Evolutionary conservation across 768 basidiomycete genomes (phyloP), one percentile per base, ranked within the genome.

Genomic region (Hygrophorus russula): DNA sequence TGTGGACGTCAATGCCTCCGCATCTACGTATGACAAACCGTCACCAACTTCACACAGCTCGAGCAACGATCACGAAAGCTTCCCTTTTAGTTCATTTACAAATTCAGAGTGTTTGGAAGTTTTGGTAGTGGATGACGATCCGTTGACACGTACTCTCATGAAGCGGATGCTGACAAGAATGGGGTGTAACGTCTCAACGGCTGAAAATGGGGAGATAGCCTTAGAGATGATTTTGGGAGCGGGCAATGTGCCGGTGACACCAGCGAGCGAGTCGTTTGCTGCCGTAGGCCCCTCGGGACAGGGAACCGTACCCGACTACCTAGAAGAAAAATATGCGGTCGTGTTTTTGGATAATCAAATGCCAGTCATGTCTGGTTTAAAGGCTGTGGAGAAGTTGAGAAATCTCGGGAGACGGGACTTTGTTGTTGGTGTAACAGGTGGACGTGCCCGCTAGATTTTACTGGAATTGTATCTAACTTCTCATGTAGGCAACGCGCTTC

Each of bases 51-150:
- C 65, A 18, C 46, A 70, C 36, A 57, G 57, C n/a, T n/a, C n/a
- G n/a, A n/a, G n/a, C n/a, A n/a, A n/a, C 32, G 55, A 55, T 32
- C 24, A 20, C 13, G 18, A 19, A 11, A 12, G 15, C 33, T 15
- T 35, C 8, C 60, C 61, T 4, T 65, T 64, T 1, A 65, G 57
- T 51, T 56, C 60, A 11, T 56, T 58, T 3, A 51, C 65, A 14
- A 57, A 60, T 31, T 67, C 78, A 33, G 75, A 78, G 42, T 72
- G 69, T 6, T 56, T 88, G 51, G 68, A 69, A 11, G 84, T 85
- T 36, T 67, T 89, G 14, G 84, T 90, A 2, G 88, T 90, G 0
- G 88, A 90, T 51, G 86, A 92, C 53, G 90, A 93, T 58, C 60
- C 70, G 9, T 59, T 91, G 42, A 91, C 90, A 41, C 73, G 89